Base-by-base conservation (phyloP, 2,329 filamentous ascomycete species). In the Tolypocladium ovalisporum region DNA sequence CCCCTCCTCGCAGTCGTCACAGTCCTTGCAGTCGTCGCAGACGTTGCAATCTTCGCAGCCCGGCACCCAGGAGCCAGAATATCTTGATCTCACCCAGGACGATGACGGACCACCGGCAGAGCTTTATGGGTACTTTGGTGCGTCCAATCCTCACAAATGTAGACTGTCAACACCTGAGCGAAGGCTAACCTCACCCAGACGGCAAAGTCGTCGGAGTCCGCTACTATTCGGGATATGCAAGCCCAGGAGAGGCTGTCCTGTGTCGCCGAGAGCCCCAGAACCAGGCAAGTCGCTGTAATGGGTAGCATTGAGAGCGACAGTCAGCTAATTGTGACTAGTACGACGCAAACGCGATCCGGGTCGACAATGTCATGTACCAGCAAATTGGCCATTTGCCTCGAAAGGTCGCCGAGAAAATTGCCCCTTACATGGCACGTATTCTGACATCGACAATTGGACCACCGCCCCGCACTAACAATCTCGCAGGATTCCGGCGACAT, bases 301-400 rank as follows among this genome's bases (percentile, higher is more conserved):
- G 47, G 19, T 10, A 29, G 29, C 47, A 52, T 52, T 35, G 19
- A 22, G 47, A 22, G 47, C 29, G 29, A 35, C 10, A 34, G 61
- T 51, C 53, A 42, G 52, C 52, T 58, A 49, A 56, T 51, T 9
- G 5, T 35, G 17, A 24, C n/a, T 55, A 75, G 62, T 89, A 87
- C 66, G 89, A 94, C 66, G 61, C 63, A 7, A 94, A 94, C 71
- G 90, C 90, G 0, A 90, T 95, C 58, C 82, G 84, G 6, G 82
- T 95, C 1, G 79, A 88, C 64, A 95, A 94, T 68, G 88, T 92
- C 17, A 80, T 88, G 66, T 81, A 83, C 19, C 69, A 71, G 9
- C 90, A 95, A 65, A 89, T 96, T 63, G 90, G 90, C 1, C 90
- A 96, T 70, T 76, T 96, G 44, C 87, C 88, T 8, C 77, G 83